Evolutionary conservation across 805 yeast genomes (phyloP).

Genomic region (Cyberlindnera euphorbiiphila): DNA sequence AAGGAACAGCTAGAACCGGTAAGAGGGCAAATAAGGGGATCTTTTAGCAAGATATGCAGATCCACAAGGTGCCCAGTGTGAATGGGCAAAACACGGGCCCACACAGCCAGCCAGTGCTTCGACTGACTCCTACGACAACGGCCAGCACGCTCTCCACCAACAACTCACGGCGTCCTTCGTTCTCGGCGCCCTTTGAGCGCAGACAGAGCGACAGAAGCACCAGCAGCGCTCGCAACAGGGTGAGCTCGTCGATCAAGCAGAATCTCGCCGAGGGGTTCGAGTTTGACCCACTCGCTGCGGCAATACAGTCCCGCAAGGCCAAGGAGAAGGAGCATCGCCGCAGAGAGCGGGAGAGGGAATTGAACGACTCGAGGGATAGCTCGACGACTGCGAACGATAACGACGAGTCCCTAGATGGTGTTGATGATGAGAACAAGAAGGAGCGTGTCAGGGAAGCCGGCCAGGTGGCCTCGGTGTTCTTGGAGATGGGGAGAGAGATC

Average conservation of each 20-base stretch:
- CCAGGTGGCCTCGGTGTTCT: conserved; percentile 36
- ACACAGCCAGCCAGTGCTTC: no score
- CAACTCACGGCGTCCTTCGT: no score
- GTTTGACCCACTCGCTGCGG: conserved; percentile 24
- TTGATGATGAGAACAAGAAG: conserved; percentile 10
- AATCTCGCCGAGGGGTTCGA: conserved; percentile 22
- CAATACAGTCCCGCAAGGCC: conserved; percentile 11
- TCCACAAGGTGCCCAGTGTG: no score
- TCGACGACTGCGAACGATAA: conserved; percentile 7
- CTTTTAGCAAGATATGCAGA: no score
- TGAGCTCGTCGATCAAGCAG: conserved; percentile 13
- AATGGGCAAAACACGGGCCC: no score
- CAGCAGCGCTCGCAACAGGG: conserved; percentile 3
- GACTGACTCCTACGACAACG: no score
- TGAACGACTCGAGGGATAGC: conserved; percentile 7
- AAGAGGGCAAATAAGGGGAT: no score
- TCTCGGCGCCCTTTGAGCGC: no score
- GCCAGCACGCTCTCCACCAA: no score
- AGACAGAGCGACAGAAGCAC: conserved; percentile 5
- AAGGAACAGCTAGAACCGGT: no score
- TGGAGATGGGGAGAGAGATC: conserved; percentile 41
- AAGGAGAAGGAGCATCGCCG: conserved; percentile 13
- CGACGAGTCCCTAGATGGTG: background rate
- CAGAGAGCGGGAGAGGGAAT: conserved; percentile 8
- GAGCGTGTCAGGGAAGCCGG: conserved; percentile 30